Base-by-base conservation (phyloP, 768 basidiomycete species). In the Kwoniella heveanensis region DNA sequence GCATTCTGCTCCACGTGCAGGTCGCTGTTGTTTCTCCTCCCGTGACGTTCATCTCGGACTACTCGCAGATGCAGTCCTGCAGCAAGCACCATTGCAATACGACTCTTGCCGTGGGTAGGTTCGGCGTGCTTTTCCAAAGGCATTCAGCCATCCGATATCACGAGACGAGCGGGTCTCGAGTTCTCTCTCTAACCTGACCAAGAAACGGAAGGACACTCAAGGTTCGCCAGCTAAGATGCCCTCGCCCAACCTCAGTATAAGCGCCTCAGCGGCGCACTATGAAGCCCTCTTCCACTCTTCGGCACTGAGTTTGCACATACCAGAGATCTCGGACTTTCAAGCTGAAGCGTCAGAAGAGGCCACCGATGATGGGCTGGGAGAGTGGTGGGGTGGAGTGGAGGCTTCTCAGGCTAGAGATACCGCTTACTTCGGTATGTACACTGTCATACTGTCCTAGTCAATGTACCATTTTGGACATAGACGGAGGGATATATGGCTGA, bases 201-300 rank as follows among this genome's bases (percentile, higher is more conserved):
- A n/a, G n/a, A 13, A 32, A 13, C 7, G 32, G 32, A 13, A 32
- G 13, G 32, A 5, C 32, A 32, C 5, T 5, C 32, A 6, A 32
- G 32, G 5, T 32, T 32, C 32, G 13, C 32, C 32, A 13, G 32
- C 39, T 3, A 44, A 44, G 17, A 44, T 44, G 39, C 39, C 39
- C 19, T 44, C 39, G 39, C 39, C 39, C 15, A 44, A 44, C 17
- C 39, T 17, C 6, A 44, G 17, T 19, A 44, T 19, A 3, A 44
- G 3, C 39, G 39, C 39, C 39, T 19, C 39, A 17, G 39, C 15
- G 19, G 39, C 39, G 39, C 39, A 44, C 21, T 71, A 60, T 56
- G 72, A 73, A 48, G 15, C 58, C 2, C 59, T 69, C 44, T 71
- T 76, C 58, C 65, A 72, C n/a, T 48, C 66, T 2, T 46, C 68